A percentile compares a stretch with the other conserved stretches of the same genome.
phyloP scores from a whole-genome alignment of 169 alveolate genomes.

The Babesia ovis region DNA sequence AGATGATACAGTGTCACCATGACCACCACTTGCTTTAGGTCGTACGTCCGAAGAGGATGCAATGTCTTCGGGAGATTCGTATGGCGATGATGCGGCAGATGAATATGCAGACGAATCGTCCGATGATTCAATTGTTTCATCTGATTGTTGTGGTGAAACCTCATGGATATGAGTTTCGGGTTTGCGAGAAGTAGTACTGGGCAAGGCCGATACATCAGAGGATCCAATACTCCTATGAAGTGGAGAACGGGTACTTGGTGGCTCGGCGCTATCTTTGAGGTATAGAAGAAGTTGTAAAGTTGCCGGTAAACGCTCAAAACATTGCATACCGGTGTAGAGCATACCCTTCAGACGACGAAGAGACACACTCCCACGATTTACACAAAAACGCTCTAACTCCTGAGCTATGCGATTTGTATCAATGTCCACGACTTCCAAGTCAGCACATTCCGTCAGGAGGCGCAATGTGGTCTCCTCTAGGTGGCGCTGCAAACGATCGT shows the following conservation, averaged over 20 bases:
- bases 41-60: neutral
- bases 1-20: neutral
- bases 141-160: neutral
- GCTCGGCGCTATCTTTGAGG: conserved; percentile 10
- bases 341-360: conserved; percentile 39
- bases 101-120: neutral
- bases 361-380: conserved; percentile 13
- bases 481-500: conserved; percentile 24
- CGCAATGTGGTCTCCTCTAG: conserved; percentile 32
- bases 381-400: conserved; percentile 24
- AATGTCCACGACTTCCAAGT: conserved; percentile 17
- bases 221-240: neutral
- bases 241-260: neutral
- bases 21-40: neutral
- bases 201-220: neutral
- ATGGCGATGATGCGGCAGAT: neutral
- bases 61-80: neutral
- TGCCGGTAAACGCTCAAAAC: conserved; percentile 30
- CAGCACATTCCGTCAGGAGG: conserved; percentile 23
- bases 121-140: neutral
- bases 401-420: conserved; percentile 31
- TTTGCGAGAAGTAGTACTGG: neutral
- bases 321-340: conserved; percentile 36
- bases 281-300: conserved; percentile 14
- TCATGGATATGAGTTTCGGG: neutral